phyloP scores from a whole-genome alignment of 2,329 filamentous ascomycete genomes.

The Venturia carpophila region DNA sequence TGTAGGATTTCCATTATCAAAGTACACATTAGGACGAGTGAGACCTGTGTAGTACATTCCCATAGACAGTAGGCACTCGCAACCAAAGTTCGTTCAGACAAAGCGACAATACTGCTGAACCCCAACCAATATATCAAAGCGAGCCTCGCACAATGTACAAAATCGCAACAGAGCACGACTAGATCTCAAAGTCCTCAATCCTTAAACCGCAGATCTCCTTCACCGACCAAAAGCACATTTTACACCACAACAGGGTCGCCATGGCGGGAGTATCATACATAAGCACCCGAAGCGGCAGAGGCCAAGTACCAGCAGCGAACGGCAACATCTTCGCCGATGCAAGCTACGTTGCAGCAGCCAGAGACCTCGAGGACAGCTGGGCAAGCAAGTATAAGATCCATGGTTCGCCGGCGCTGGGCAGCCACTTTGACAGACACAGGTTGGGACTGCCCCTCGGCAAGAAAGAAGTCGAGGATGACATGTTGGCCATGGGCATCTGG shows the following conservation, averaged over 20 bases:
- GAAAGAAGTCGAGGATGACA: neutral
- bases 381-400: neutral
- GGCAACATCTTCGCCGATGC: neutral
- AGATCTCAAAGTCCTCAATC: neutral
- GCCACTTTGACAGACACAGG: neutral
- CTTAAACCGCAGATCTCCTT: neutral
- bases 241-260: neutral
- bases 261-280: neutral
- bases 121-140: neutral
- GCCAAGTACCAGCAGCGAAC: neutral
- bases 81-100: neutral
- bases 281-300: neutral
- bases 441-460: neutral
- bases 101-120: neutral
- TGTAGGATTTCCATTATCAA: too few relatives aligned
- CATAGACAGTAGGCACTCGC: neutral
- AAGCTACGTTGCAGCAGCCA: neutral
- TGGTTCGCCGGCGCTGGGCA: neutral
- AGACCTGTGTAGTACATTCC: too few relatives aligned
- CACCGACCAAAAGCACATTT: neutral
- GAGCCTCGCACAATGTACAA: neutral
- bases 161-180: neutral
- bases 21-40: too few relatives aligned
- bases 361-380: neutral
- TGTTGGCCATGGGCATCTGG: neutral